A percentile compares a stretch with the other conserved stretches of the same genome.
phyloP scores from a whole-genome alignment of 1,139 yeast genomes.

The Sugiyamaella grinbergsii region DNA sequence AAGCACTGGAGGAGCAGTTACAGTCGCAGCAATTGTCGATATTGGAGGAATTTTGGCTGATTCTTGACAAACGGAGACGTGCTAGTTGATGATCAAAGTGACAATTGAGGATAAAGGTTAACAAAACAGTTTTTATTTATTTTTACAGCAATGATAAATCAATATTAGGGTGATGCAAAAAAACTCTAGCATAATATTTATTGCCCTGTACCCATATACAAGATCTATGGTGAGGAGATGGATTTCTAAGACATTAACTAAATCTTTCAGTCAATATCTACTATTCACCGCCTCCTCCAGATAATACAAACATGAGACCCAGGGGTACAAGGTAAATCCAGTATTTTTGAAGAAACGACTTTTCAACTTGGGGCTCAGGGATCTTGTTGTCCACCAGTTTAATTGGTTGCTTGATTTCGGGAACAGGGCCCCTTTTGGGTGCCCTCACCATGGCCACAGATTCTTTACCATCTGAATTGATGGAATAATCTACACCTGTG shows the following conservation, averaged over 20 bases:
- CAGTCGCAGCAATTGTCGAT: constrained; percentile 11
- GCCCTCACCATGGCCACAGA: constrained; percentile 21
- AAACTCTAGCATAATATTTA: neutral
- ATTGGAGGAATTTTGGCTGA: constrained; percentile 14
- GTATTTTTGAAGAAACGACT: constrained; percentile 44
- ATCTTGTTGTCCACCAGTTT: constrained; percentile 36
- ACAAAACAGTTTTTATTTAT: too few relatives aligned
- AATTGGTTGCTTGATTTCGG: constrained; percentile 35
- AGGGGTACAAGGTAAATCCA: constrained; percentile 44
- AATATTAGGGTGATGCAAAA: too few relatives aligned
- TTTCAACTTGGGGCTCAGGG: constrained; percentile 35
- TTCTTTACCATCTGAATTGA: constrained; percentile 14
- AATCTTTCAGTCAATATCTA: neutral
- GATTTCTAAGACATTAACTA: too few relatives aligned
- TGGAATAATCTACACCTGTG: constrained; percentile 21
- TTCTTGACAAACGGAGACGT: too few relatives aligned
- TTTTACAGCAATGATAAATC: too few relatives aligned
- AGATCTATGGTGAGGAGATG: too few relatives aligned
- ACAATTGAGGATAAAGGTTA: too few relatives aligned
- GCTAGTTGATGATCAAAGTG: neutral
- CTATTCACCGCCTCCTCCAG: constrained; percentile 27
- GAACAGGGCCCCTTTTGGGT: constrained; percentile 32
- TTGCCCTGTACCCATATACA: too few relatives aligned
- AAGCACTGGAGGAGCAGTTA: constrained; percentile 16
- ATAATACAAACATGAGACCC: constrained; percentile 35